Evolutionary conservation across 768 basidiomycete genomes (phyloP), one percentile per base, ranked within the genome.

Genomic region (Lepiota venenata): DNA sequence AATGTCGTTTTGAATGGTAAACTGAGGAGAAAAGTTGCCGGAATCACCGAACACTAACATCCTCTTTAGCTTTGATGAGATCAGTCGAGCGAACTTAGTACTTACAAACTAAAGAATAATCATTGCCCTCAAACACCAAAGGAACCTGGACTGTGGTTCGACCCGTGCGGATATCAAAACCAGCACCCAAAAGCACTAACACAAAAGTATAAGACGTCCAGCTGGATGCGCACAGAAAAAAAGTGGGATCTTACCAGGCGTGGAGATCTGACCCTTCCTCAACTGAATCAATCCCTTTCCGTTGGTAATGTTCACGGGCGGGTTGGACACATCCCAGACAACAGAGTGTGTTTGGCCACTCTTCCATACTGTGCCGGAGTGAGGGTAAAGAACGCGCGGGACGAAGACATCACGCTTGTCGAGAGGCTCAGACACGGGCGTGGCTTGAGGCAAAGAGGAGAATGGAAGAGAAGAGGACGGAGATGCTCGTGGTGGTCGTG

Each of bases 261-360:
- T 66, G 3, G 72, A 71, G 6, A 61, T 43, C 15, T 50, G 55
- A 4, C 63, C 67, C 29, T 69, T 66, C 46, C 79, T 72, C 35
- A 83, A 71, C 46, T 71, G 66, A 50, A 83, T 70, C 52, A 45
- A 22, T 29, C 81, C 81, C 2, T 54, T 29, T 38, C 63, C 61
- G 61, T 82, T 82, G 18, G 81, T 82, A 58, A 83, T 77, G 52
- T 81, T 63, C 3, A 55, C 52, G 0, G 81, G 81, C 25, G 70
- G 52, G 50, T 64, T 58, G 16, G 75, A 69, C 6, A 64, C 69
- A 56, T 80, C 65, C 81, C 81, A 83, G 38, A 69, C 71, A 55
- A 83, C 78, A 47, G 63, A 69, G 53, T 71, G 72, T 4, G 55
- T 64, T 15, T 62, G 22, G 4, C 79, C 78, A 12, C 68, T 69